A percentile compares a stretch with the other conserved stretches of the same genome.
phyloP scores from a whole-genome alignment of 345 rosid species.

The Adansonia digitata region DNA sequence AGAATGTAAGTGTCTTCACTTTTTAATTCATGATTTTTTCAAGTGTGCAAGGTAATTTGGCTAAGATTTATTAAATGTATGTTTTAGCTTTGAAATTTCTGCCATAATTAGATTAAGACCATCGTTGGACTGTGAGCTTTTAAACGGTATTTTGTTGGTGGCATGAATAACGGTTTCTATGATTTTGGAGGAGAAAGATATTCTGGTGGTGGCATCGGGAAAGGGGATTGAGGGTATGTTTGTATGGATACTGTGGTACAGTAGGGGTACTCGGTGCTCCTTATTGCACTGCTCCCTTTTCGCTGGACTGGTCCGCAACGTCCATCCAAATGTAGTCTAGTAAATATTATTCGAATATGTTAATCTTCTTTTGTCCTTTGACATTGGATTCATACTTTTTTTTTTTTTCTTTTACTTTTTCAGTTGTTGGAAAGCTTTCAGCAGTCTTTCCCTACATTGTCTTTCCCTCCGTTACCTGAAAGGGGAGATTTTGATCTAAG shows the following conservation, averaged over 20 bases:
- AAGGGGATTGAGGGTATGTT: neutral
- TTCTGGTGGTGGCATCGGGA: neutral
- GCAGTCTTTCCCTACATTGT: constrained; percentile 61
- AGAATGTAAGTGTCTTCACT: constrained; percentile 55
- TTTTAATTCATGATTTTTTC: neutral
- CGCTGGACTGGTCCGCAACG: neutral
- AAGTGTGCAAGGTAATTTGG: neutral
- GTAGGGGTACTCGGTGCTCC: neutral
- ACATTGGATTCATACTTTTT: neutral
- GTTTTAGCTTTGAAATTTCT: neutral
- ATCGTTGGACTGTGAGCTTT: neutral
- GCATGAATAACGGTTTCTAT: neutral
- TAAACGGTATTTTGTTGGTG: neutral
- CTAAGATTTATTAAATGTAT: neutral
- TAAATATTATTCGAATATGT: neutral
- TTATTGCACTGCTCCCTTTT: neutral
- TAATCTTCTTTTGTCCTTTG: neutral
- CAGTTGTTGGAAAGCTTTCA: constrained; percentile 92
- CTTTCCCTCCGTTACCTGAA: constrained; percentile 79
- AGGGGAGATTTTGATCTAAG: constrained; percentile 81
- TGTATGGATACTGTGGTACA: neutral
- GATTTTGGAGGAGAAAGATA: neutral
- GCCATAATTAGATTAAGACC: neutral
- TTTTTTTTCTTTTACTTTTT: constrained; percentile 6
- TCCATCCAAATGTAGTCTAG: neutral